Evolutionary conservation across 306 rosid species (phyloP).

Genomic region (Gillenia trifoliata): DNA sequence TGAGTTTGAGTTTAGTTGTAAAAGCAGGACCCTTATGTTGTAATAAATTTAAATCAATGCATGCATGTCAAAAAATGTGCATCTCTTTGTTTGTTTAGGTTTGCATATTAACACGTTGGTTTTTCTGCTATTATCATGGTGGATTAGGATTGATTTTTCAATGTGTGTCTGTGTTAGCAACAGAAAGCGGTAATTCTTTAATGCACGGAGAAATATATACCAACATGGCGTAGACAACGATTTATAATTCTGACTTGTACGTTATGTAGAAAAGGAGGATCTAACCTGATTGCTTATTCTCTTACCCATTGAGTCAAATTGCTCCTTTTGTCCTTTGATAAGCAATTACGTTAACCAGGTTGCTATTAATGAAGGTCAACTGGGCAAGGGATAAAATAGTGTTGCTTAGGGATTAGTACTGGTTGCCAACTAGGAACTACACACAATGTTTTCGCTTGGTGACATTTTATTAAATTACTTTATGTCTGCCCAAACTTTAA

Average conservation of each 20-base stretch:
- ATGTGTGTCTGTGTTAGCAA: not conserved
- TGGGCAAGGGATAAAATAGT: not conserved
- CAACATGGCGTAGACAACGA: not conserved
- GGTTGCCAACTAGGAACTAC: not conserved
- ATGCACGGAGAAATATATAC: not conserved
- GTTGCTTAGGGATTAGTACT: not conserved
- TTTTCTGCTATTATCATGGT: not conserved
- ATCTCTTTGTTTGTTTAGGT: not conserved
- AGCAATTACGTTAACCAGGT: not conserved
- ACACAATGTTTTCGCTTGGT: not conserved
- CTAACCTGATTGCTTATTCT: not conserved
- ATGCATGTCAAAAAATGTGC: not conserved
- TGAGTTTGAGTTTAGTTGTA: not conserved
- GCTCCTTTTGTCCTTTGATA: not conserved
- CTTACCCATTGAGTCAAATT: not conserved
- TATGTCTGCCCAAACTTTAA: not conserved
- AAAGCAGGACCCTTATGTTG: not conserved
- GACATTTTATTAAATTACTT: not conserved
- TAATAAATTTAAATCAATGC: too few relatives aligned
- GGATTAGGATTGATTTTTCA: not conserved
- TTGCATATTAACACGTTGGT: not conserved
- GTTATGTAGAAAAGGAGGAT: not conserved
- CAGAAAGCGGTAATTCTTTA: not conserved
- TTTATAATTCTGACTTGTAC: not conserved
- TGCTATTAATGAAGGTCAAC: not conserved